phyloP scores from a whole-genome alignment of 2,329 filamentous ascomycete genomes.

The Aspergillus sp. region DNA sequence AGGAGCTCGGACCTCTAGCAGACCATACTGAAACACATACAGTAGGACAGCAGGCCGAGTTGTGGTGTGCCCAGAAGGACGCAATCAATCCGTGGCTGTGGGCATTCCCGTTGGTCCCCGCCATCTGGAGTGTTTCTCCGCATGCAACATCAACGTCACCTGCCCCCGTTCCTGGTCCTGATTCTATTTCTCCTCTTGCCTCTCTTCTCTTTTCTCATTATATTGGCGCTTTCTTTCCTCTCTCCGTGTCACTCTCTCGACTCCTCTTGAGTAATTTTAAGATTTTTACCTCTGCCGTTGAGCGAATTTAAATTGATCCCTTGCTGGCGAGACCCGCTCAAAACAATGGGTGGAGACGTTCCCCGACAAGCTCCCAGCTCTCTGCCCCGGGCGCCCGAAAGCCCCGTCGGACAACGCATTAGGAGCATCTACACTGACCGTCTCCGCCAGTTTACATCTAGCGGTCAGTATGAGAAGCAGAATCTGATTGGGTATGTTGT shows the following conservation, averaged over 20 bases:
- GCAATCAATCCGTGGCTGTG: background rate
- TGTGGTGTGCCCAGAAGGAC: background rate
- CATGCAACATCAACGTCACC: slow-evolving; percentile 26
- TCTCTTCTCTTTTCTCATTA: slow-evolving; percentile 1
- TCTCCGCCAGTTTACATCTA: slow-evolving; percentile 77
- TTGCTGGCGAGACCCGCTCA: slow-evolving; percentile 14
- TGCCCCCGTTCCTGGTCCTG: slow-evolving; percentile 23
- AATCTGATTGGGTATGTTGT: slow-evolving; percentile 70
- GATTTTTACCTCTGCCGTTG: background rate
- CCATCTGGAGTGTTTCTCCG: slow-evolving; percentile 15
- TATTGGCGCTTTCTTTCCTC: background rate
- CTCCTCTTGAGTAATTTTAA: background rate
- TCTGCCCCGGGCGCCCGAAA: slow-evolving; percentile 56
- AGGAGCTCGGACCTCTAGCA: background rate
- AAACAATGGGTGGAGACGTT: slow-evolving; percentile 31
- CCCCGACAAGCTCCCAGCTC: slow-evolving; percentile 39
- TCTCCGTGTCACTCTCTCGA: background rate
- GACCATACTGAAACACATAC: background rate
- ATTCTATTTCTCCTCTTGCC: slow-evolving; percentile 11
- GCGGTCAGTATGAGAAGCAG: slow-evolving; percentile 76
- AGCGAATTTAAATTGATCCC: background rate
- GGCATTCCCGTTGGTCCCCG: slow-evolving; percentile 9
- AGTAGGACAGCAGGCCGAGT: background rate
- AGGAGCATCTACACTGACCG: slow-evolving; percentile 82
- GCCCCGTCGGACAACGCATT: slow-evolving; percentile 76